Percentiles rank a stretch among this genome's conserved stretches.
phyloP scores from a whole-genome alignment of 1,284 basidiomycete species.

The Gymnopus androsaceus region DNA sequence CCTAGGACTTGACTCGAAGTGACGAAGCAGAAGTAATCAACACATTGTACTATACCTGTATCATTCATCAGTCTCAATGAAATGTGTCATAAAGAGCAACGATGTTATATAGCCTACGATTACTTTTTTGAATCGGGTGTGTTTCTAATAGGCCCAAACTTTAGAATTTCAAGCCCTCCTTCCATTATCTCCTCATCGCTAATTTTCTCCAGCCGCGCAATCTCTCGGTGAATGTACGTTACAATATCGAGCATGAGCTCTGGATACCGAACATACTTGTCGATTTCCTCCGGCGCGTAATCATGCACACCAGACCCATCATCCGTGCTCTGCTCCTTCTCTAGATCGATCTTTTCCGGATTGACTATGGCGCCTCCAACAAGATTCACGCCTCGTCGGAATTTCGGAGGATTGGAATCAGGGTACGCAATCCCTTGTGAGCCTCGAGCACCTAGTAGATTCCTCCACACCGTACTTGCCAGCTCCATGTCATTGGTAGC shows the following conservation, averaged over 20 bases:
- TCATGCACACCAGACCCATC: conserved; percentile 76
- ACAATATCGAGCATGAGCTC: conserved; percentile 78
- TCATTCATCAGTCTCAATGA: no score
- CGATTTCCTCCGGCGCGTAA: conserved; percentile 57
- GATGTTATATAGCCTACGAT: background rate
- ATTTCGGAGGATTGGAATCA: conserved; percentile 32
- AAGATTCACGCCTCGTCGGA: conserved; percentile 66
- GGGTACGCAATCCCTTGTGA: conserved; percentile 64
- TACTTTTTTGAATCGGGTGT: background rate
- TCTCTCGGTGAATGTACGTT: conserved; percentile 79
- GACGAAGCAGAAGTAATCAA: background rate
- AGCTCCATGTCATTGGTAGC: conserved; percentile 77
- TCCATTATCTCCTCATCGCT: conserved; percentile 69
- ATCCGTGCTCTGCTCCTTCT: conserved; percentile 58
- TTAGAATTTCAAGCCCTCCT: conserved; percentile 35
- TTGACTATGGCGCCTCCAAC: conserved; percentile 63
- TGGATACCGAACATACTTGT: conserved; percentile 75
- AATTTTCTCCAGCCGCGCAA: conserved; percentile 70
- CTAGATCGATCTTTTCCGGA: conserved; percentile 56
- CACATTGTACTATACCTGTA: no score
- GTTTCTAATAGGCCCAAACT: conserved; percentile 36
- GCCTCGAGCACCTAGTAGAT: conserved; percentile 81
- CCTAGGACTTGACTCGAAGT: conserved; percentile 22
- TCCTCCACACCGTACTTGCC: conserved; percentile 90
- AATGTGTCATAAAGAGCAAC: no score